Conservation (phyloP, 805 yeast species). For the Wickerhamiella siamensis region DNA sequence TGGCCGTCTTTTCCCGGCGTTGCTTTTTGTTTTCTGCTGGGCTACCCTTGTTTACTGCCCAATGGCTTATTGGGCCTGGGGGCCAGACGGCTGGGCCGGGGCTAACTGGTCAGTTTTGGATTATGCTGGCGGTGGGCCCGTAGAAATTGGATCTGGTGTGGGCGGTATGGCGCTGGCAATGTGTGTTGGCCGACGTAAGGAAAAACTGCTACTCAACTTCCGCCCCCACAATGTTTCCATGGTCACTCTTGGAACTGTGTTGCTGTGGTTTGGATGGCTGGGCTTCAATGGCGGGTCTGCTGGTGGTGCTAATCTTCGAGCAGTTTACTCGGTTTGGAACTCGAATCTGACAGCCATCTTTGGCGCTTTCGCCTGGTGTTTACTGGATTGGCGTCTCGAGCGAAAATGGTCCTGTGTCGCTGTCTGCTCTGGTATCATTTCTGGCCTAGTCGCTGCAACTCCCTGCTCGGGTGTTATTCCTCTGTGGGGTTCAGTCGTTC, state of each 20-base stretch:
- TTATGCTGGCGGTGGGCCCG: slow-evolving; percentile 98
- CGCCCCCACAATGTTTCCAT: slow-evolving; percentile 91
- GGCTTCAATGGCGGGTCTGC: slow-evolving; percentile 91
- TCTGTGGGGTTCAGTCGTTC: slow-evolving; percentile 74
- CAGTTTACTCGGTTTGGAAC: slow-evolving; percentile 83
- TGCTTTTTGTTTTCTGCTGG: slow-evolving; percentile 75
- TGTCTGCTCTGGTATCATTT: slow-evolving; percentile 85
- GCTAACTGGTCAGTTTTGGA: slow-evolving; percentile 81
- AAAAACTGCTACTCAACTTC: slow-evolving; percentile 60
- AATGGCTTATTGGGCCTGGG: slow-evolving; percentile 93
- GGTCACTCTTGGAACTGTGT: slow-evolving; percentile 73
- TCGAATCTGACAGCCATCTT: slow-evolving; percentile 79
- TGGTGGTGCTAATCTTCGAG: slow-evolving; percentile 64
- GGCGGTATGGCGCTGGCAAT: slow-evolving; percentile 57
- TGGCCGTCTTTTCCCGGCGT: slow-evolving; percentile 73
- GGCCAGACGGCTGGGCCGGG: slow-evolving; percentile 79
- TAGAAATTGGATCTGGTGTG: slow-evolving; percentile 82
- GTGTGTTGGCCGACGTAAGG: slow-evolving; percentile 58
- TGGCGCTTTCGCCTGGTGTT: slow-evolving; percentile 86
- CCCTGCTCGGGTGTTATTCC: slow-evolving; percentile 89
- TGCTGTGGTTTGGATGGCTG: slow-evolving; percentile 93
- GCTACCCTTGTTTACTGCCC: slow-evolving; percentile 89
- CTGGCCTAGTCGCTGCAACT: slow-evolving; percentile 94
- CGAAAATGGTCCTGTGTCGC: slow-evolving; percentile 91
- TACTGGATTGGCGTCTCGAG: slow-evolving; percentile 77